Evolutionary conservation across 106 monocot genomes (phyloP), one percentile per base, ranked within the genome.

Genomic region (Agapanthus africanus): DNA sequence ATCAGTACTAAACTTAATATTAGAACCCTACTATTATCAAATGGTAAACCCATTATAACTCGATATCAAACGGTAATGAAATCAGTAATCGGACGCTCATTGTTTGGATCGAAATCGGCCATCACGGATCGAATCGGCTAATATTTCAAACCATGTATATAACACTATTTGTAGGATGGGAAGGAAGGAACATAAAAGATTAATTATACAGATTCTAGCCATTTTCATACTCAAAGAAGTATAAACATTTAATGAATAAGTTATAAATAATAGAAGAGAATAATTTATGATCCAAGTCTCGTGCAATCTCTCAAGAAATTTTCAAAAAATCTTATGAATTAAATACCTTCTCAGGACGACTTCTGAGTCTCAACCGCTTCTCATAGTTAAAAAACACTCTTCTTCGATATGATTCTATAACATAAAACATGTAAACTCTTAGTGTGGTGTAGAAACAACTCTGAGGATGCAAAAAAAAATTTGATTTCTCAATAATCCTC

Each of bases 381-480:
- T 99, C 99, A 73, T 99, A 99, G 61, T 93, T 99, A 77, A 99
- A 99, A 70, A 99, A 99, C 69, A 99, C 89, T 79, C 79, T 93
- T 78, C 76, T 90, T 16, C 99, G 77, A 67, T 77, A 93, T 56
- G 89, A 86, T 71, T 93, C 99, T 99, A 85, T 13, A 37, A 74
- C 37, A 40, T 16, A 33, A 42, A 46, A 69, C 14, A 37, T n/a
- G n/a, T n/a, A n/a, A n/a, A n/a, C n/a, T n/a, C n/a, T n/a, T n/a
- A n/a, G n/a, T n/a, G n/a, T n/a, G n/a, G n/a, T n/a, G n/a, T n/a
- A n/a, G n/a, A n/a, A n/a, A n/a, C n/a, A n/a, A n/a, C n/a, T n/a
- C n/a, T n/a, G n/a, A n/a, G n/a, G n/a, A n/a, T n/a, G n/a, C n/a
- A n/a, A n/a, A n/a, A n/a, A n/a, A n/a, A n/a, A n/a, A n/a, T n/a